phyloP scores from a whole-genome alignment of 805 yeast species.

The Ogataea salicorniae region DNA sequence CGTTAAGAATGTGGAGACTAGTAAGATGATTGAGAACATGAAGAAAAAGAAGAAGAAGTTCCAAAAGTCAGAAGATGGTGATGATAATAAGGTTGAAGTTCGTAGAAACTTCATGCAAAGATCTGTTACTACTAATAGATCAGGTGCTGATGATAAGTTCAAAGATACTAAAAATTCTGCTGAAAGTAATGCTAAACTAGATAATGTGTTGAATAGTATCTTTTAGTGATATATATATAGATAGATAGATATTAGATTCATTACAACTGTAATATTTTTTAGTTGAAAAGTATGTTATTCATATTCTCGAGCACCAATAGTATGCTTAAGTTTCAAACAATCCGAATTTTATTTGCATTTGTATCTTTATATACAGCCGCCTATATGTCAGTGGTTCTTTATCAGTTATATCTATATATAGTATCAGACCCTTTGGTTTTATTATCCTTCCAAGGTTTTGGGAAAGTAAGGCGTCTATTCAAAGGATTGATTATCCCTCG shows the following conservation, averaged over 20 bases:
- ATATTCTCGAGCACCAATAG: no score
- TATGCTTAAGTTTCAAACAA: no score
- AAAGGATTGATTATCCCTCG: no score
- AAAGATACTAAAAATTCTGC: slow-evolving; percentile 35
- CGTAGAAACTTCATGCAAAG: slow-evolving; percentile 69
- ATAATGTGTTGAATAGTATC: slow-evolving; percentile 48
- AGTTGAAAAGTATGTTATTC: no score
- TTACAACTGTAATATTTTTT: no score
- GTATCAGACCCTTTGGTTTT: no score
- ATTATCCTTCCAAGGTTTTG: no score
- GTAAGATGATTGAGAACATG: slow-evolving; percentile 73
- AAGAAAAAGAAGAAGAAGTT: slow-evolving; percentile 42
- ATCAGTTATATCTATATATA: no score
- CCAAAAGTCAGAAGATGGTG: slow-evolving; percentile 6
- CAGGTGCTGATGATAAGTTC: slow-evolving; percentile 48
- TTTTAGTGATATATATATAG: slow-evolving; percentile 31
- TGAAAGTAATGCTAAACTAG: slow-evolving; percentile 27
- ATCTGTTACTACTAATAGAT: slow-evolving; percentile 59
- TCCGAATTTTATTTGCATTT: no score
- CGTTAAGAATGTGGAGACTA: slow-evolving; percentile 76
- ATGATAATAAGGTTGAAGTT: slow-evolving; percentile 29
- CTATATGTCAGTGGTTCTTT: no score
- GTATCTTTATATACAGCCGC: no score
- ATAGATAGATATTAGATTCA: not conserved
- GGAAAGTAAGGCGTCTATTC: no score